These are phyloP conservation scores for Naganishia liquefaciens DNA, from an alignment of 1,284 basidiomycete species.

Conservation along the genomic window DNA sequence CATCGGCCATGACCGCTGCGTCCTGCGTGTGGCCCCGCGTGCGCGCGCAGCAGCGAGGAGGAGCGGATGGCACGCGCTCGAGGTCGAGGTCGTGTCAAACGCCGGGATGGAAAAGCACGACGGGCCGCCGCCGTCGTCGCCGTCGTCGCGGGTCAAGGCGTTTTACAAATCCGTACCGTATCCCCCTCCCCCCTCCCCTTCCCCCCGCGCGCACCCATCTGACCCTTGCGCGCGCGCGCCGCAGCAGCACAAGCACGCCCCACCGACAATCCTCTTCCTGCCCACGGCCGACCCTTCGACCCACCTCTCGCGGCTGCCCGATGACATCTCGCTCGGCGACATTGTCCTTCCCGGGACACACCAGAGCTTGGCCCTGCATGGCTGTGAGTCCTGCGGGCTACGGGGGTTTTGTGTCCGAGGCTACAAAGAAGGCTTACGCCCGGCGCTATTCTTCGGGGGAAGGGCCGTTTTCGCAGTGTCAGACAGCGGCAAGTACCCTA, in stretches of 20 bases:
- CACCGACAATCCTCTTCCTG: slow-evolving; percentile 23
- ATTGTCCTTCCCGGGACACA: slow-evolving; percentile 69
- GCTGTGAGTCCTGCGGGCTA: slow-evolving; percentile 44
- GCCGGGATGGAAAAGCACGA: too few species aligned
- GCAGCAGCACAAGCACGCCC: neutral
- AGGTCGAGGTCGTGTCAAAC: too few species aligned
- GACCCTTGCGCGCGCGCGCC: too few species aligned
- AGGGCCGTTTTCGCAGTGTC: slow-evolving; percentile 52
- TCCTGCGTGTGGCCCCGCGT: too few species aligned
- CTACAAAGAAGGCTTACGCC: too few species aligned
- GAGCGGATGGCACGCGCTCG: too few species aligned
- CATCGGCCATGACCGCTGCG: too few species aligned
- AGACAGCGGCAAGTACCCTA: slow-evolving; percentile 45
- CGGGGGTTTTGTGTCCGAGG: too few species aligned
- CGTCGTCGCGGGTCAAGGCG: neutral
- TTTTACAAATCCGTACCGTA: neutral
- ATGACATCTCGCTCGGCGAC: slow-evolving; percentile 66
- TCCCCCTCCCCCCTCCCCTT: neutral
- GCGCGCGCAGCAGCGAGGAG: too few species aligned
- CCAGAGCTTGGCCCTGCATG: slow-evolving; percentile 44
- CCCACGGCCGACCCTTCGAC: slow-evolving; percentile 10
- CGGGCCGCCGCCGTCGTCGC: too few species aligned
- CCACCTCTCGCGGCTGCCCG: slow-evolving; percentile 57
- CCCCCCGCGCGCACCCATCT: neutral
- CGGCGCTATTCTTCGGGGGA: too few species aligned